Conservation (phyloP, 2,329 filamentous ascomycete species). For the Aquanectria penicillioides region DNA sequence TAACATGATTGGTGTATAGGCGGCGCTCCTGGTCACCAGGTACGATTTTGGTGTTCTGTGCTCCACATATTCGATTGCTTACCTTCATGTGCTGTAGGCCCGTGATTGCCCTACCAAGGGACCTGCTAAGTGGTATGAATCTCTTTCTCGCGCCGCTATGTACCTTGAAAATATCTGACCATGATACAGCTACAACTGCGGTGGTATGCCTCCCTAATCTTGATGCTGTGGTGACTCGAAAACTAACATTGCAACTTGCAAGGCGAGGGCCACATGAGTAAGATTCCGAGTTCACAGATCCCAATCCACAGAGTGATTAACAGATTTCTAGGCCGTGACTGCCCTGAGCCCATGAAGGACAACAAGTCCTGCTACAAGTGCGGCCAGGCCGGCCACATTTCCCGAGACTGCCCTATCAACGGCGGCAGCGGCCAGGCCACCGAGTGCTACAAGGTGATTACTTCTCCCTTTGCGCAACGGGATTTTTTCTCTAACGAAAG, state of each 20-base stretch:
- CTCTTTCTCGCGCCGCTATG: no score
- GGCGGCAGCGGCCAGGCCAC: slow-evolving; percentile 61
- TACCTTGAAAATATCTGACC: neutral
- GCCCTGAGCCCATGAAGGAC: slow-evolving; percentile 88
- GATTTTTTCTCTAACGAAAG: slow-evolving; percentile 18
- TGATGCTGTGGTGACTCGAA: slow-evolving; percentile 4
- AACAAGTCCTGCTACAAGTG: slow-evolving; percentile 82
- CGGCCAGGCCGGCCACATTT: slow-evolving; percentile 88
- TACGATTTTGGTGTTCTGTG: slow-evolving; percentile 55
- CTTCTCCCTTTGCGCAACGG: neutral
- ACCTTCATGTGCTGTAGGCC: slow-evolving; percentile 61
- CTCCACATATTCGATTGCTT: slow-evolving; percentile 27
- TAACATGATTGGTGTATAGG: slow-evolving; percentile 58
- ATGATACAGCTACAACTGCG: slow-evolving; percentile 77
- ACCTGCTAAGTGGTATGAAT: slow-evolving; percentile 79
- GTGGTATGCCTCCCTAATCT: slow-evolving; percentile 62
- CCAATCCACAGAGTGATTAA: slow-evolving; percentile 21
- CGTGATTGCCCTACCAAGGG: slow-evolving; percentile 88
- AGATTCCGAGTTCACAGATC: slow-evolving; percentile 46
- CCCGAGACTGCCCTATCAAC: slow-evolving; percentile 79
- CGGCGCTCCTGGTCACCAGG: slow-evolving; percentile 79
- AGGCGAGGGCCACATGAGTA: slow-evolving; percentile 81
- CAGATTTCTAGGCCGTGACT: slow-evolving; percentile 79
- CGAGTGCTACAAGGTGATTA: slow-evolving; percentile 86
- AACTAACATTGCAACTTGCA: slow-evolving; percentile 40